These are phyloP conservation scores for Sordariomycetes sp. DNA, from an alignment of 2,329 filamentous ascomycete genomes.

Conservation along the genomic window DNA sequence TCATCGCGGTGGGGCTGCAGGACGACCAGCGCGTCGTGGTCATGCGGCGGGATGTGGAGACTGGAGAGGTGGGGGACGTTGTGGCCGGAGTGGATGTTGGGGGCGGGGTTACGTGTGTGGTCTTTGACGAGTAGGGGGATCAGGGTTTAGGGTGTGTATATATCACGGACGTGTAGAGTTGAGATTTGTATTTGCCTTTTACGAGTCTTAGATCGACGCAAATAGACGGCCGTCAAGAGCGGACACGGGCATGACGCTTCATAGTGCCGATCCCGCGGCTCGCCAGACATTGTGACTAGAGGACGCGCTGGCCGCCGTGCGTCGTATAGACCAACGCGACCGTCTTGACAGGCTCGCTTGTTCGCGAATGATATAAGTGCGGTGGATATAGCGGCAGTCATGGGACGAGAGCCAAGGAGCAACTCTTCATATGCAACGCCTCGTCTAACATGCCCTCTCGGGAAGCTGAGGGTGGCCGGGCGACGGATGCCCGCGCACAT, in stretches of 20 bases:
- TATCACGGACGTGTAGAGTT: neutral
- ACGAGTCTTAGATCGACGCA: too few species aligned
- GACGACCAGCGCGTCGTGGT: slow-evolving; percentile 48
- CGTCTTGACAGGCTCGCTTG: neutral
- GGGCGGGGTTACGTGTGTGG: slow-evolving; percentile 33
- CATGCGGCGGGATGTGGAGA: slow-evolving; percentile 45
- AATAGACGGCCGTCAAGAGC: too few species aligned
- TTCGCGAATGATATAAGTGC: neutral
- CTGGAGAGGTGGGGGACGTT: slow-evolving; percentile 43
- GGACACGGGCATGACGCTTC: too few species aligned
- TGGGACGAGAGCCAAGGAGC: neutral
- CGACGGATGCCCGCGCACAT: neutral
- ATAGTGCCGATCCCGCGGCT: too few species aligned
- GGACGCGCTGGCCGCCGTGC: neutral
- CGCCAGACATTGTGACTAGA: too few species aligned
- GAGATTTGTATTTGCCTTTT: neutral
- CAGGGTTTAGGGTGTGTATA: neutral
- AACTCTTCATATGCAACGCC: neutral
- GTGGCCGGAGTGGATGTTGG: slow-evolving; percentile 28
- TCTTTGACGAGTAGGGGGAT: slow-evolving; percentile 29
- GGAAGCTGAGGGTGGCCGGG: neutral
- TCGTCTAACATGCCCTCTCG: neutral
- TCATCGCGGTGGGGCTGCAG: slow-evolving; percentile 58
- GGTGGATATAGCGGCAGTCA: neutral
- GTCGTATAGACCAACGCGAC: neutral